phyloP scores from a whole-genome alignment of 768 basidiomycete species.

The Floccularia luteovirens region DNA sequence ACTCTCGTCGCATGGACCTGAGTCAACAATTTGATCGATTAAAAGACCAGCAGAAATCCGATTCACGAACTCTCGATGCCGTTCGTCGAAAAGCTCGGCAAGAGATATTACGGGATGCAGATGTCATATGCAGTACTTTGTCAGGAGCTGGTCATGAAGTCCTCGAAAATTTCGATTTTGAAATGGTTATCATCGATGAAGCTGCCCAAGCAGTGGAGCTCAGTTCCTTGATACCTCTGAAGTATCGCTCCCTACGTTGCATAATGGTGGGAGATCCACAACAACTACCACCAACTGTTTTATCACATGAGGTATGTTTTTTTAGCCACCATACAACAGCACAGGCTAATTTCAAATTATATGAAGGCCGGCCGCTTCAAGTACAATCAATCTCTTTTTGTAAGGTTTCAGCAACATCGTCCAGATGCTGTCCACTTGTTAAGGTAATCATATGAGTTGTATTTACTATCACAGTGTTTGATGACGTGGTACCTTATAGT shows the following conservation, averaged over 20 bases:
- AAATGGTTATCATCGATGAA: slow-evolving; percentile 96
- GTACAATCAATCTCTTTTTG: slow-evolving; percentile 92
- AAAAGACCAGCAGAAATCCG: slow-evolving; percentile 79
- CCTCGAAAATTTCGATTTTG: slow-evolving; percentile 79
- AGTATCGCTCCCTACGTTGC: slow-evolving; percentile 75
- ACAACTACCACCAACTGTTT: slow-evolving; percentile 88
- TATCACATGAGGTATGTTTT: slow-evolving; percentile 34
- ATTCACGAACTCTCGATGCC: slow-evolving; percentile 76
- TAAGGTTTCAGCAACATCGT: slow-evolving; percentile 74
- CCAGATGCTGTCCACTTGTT: slow-evolving; percentile 86
- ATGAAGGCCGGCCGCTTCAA: slow-evolving; percentile 56
- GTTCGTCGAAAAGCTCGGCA: slow-evolving; percentile 63
- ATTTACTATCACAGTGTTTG: slow-evolving; percentile 10
- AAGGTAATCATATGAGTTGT: no score
- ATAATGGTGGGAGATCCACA: slow-evolving; percentile 95
- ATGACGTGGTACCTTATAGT: slow-evolving; percentile 29
- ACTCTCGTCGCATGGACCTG: slow-evolving; percentile 53
- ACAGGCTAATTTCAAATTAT: slow-evolving; percentile 4
- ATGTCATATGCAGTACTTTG: slow-evolving; percentile 90
- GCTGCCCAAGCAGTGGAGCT: slow-evolving; percentile 96
- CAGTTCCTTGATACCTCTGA: slow-evolving; percentile 91
- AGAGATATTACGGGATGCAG: slow-evolving; percentile 80
- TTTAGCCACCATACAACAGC: slow-evolving; percentile 1
- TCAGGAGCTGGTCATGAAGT: slow-evolving; percentile 91
- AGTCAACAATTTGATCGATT: slow-evolving; percentile 67